Base-by-base conservation (phyloP, 2,329 filamentous ascomycete genomes). In the Paracorniculantispora psalliotae region DNA sequence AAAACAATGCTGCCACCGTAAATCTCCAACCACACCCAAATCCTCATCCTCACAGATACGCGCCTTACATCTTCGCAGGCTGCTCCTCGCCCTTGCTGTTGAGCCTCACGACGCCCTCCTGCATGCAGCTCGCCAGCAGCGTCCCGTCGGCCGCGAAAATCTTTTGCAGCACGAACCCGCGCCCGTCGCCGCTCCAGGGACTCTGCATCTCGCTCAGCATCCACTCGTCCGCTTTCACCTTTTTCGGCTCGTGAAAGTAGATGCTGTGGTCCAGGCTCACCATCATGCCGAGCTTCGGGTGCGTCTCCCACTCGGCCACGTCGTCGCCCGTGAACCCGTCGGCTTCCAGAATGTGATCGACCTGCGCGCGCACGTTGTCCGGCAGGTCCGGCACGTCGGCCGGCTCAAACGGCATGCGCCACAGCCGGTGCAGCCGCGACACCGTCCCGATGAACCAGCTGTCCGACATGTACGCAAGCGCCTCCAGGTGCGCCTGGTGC, bases 391-490 rank as follows among this genome's bases (percentile, higher is more conserved):
- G 77, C n/a, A 86, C 77, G 37, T 83, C 78, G 57, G 80, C 74
- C 2, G 79, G 79, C 13, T 77, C 62, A 51, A 79, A 81, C 1
- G 82, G 84, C 70, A 90, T 91, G 15, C 90, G 81, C 82, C 89
- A 92, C 37, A 97, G 80, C 59, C 85, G 82, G 73, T 97, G 92
- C 57, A 92, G 87, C 21, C 91, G 85, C 28, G 87, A 80, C 8
- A 97, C 85, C 2, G 92, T 97, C 41, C 90, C 92, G 72, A 97
- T 92, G 75, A 99, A 97, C 76, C 90, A 94, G 69, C 84, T 89
- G 75, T 97, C 93, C 26, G 87, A 91, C 78, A 97, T 90, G 77
- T 97, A 99, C 25, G 93, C 93, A 62, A 99, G 80, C 9, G 94
- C 94, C 39, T 84, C 88, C 37, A 97, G 79, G 70, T 97, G 92